Base-by-base conservation (phyloP, 176 grass and related monocot species). In the Carex myosuroides region DNA sequence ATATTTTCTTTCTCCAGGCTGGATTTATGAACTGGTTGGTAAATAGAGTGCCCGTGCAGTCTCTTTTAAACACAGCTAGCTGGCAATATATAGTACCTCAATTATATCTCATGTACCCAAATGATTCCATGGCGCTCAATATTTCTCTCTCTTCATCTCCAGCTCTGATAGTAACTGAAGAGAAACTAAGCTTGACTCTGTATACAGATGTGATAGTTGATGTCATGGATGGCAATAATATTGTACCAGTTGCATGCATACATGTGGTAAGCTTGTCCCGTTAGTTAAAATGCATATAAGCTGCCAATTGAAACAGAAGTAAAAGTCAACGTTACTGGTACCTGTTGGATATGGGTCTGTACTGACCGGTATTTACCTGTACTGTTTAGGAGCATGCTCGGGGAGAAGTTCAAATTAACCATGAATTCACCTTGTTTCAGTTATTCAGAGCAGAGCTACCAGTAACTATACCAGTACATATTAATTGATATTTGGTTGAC, bases 31-130 rank as follows among this genome's bases (percentile, higher is more conserved):
- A 92, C 63, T 93, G 86, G 91, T 29, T 95, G 65, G 93, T 98
- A 13, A 88, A 95, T 58, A 98, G 93, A 85, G 26, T 98, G 86
- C 91, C 92, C 71, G 88, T 91, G 80, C 92, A 98, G 55, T 93
- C 93, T 88, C 67, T 98, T 58, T 84, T 98, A 33, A 95, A 98
- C 80, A 98, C 96, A 53, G 89, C 87, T 83, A 89, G 85, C 56
- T 98, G 93, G 92, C 92, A 92, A 84, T 95, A 89, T 90, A 82
- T 98, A 60, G 90, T 98, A 83, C 96, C 96, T 65, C 88, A 89
- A 26, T 89, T 98, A 21, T 98, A 98, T 83, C 83, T 84, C 83
- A 93, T 74, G 83, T 98, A 95, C 26, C 96, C 96, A 76, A 98
- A 98, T 90, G 96, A 95, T 57, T 79, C 91, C 37, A 98, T 98